Evolutionary conservation across 2,329 filamentous ascomycete genomes (phyloP).

Genomic region (Leptographium procerum): DNA sequence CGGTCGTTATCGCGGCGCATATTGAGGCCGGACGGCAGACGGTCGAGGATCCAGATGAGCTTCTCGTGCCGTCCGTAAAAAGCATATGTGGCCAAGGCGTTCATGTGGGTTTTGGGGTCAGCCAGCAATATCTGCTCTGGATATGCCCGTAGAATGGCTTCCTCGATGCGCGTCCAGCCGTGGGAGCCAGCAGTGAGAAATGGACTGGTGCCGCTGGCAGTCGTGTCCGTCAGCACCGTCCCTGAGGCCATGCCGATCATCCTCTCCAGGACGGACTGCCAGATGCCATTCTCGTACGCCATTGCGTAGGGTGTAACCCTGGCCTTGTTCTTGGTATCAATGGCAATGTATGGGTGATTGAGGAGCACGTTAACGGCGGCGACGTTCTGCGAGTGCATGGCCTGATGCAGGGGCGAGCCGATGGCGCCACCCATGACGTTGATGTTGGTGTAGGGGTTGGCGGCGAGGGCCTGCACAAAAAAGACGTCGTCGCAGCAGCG

Average conservation of each 20-base stretch:
- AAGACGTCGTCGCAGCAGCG: background rate
- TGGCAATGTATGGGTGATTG: background rate
- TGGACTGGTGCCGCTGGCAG: background rate
- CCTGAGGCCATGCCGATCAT: background rate
- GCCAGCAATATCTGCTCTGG: background rate
- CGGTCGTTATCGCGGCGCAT: background rate
- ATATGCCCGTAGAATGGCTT: background rate
- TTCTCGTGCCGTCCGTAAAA: background rate
- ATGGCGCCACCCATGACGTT: too few relatives aligned
- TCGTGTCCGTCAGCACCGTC: background rate
- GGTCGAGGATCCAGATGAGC: background rate
- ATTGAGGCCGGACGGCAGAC: background rate
- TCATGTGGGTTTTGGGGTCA: background rate
- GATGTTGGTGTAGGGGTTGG: background rate
- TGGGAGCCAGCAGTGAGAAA: background rate
- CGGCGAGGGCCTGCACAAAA: background rate
- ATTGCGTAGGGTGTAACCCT: background rate
- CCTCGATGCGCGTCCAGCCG: background rate
- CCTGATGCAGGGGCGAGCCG: background rate
- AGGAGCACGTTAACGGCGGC: background rate
- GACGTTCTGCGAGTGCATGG: background rate
- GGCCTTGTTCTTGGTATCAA: background rate
- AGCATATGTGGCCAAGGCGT: background rate
- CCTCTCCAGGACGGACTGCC: background rate
- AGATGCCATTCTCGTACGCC: background rate